Evolutionary conservation across 1,284 basidiomycete genomes (phyloP).

Genomic region (Entoloma clypeatum): DNA sequence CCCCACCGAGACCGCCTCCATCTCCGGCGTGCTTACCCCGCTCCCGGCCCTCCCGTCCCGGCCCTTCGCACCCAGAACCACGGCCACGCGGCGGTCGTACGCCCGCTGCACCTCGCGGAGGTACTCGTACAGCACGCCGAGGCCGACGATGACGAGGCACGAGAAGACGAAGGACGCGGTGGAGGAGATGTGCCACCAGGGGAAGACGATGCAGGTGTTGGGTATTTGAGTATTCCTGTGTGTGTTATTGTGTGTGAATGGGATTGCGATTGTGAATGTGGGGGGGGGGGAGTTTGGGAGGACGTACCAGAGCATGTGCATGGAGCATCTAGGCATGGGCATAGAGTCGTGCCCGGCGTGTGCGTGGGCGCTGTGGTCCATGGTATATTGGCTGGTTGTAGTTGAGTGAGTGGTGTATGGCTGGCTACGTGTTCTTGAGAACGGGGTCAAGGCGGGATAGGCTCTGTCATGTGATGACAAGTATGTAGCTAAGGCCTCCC

Average conservation of each 20-base stretch:
- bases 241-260: conserved; percentile 2
- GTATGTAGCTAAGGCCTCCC: conserved; percentile 16
- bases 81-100: too few species aligned
- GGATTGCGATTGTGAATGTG: not conserved
- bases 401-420: not conserved
- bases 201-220: conserved; percentile 75
- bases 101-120: conserved; percentile 56
- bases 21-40: conserved; percentile 38
- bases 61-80: conserved; percentile 48
- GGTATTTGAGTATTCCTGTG: conserved; percentile 69
- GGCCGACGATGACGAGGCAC: conserved; percentile 54
- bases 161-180: conserved; percentile 54
- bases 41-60: conserved; percentile 37
- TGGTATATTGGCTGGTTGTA: conserved; percentile 13
- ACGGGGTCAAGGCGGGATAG: not conserved
- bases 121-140: conserved; percentile 74
- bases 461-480: not conserved
- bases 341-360: conserved; percentile 50
- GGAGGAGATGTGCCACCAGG: conserved; percentile 67
- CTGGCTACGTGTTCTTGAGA: not conserved
- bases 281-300: not conserved
- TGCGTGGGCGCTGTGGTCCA: conserved; percentile 42
- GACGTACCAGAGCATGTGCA: conserved; percentile 71
- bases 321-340: conserved; percentile 52
- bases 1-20: conserved; percentile 47